Conservation (phyloP, 1,139 yeast genomes). For the Yamadazyma songkhlaensis region DNA sequence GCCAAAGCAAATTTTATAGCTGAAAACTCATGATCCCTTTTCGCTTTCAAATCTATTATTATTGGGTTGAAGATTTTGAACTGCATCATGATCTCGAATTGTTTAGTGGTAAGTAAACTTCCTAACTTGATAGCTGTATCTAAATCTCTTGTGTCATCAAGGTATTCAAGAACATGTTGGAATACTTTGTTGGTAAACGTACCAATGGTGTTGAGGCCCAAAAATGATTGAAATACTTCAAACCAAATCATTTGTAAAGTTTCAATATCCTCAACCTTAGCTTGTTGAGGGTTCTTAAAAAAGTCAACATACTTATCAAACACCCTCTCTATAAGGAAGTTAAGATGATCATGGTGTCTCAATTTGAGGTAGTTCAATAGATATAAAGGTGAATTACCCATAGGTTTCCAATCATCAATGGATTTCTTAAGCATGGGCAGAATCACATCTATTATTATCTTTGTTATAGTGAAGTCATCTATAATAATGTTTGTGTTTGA, state of each 20-base stretch:
- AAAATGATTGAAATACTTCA: slow-evolving; percentile 10
- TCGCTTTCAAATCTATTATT: slow-evolving; percentile 14
- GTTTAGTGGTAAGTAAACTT: slow-evolving; percentile 3
- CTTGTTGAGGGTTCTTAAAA: slow-evolving; percentile 4
- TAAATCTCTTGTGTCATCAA: slow-evolving; percentile 1
- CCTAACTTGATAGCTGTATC: slow-evolving; percentile 1
- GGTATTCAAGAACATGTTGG: slow-evolving; percentile 2
- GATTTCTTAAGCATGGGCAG: slow-evolving; percentile 7
- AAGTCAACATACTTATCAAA: slow-evolving; percentile 10
- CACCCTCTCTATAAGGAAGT: slow-evolving; percentile 7
- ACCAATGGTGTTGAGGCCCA: slow-evolving; percentile 2
- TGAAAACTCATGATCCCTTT: not conserved
- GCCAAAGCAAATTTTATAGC: slow-evolving; percentile 6
- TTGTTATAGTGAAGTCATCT: slow-evolving; percentile 5
- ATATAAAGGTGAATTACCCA: slow-evolving; percentile 9
- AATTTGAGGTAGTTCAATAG: slow-evolving; percentile 11
- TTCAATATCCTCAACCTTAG: slow-evolving; percentile 3
- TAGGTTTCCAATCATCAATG: slow-evolving; percentile 9
- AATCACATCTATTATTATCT: slow-evolving; percentile 9
- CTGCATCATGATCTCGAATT: slow-evolving; percentile 19
- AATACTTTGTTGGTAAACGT: slow-evolving; percentile 6
- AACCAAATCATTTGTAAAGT: slow-evolving; percentile 9
- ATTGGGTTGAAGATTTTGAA: slow-evolving; percentile 30
- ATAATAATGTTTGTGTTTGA: slow-evolving; percentile 2
- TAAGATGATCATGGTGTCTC: slow-evolving; percentile 2